phyloP scores from a whole-genome alignment of 2,329 filamentous ascomycete genomes.

The Colletotrichum destructivum region DNA sequence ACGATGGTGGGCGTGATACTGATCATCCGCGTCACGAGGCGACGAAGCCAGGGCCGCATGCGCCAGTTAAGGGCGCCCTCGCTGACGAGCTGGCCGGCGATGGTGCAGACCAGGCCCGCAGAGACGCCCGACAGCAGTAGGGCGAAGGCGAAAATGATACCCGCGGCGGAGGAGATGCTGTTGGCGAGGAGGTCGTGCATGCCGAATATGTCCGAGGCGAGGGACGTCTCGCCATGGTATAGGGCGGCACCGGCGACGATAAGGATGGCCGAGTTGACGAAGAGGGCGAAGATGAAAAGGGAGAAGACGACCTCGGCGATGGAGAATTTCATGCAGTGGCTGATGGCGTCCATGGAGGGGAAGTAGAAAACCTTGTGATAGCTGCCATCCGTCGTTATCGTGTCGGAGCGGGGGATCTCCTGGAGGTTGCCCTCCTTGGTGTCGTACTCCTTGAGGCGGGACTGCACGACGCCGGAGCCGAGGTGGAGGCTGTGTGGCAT shows the following conservation, averaged over 20 bases:
- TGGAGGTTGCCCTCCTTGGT: constrained; percentile 61
- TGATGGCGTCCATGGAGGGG: constrained; percentile 80
- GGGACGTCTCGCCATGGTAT: constrained; percentile 73
- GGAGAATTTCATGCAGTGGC: constrained; percentile 82
- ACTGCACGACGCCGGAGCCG: constrained; percentile 78
- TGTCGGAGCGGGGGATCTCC: constrained; percentile 52
- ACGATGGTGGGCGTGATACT: constrained; percentile 87
- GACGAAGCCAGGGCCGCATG: constrained; percentile 82
- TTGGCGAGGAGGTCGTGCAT: constrained; percentile 81
- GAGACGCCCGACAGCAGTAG: constrained; percentile 85
- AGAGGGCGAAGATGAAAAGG: constrained; percentile 86
- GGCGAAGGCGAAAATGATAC: constrained; percentile 87
- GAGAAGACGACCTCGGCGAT: constrained; percentile 79
- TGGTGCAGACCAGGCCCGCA: constrained; percentile 90
- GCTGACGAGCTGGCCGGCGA: constrained; percentile 89
- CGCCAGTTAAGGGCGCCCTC: constrained; percentile 86
- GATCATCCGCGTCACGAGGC: constrained; percentile 83
- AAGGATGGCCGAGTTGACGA: constrained; percentile 88
- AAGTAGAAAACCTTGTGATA: constrained; percentile 73
- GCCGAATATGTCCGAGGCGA: constrained; percentile 83
- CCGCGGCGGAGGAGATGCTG: constrained; percentile 81
- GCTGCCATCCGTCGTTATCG: constrained; percentile 50
- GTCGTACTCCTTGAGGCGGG: constrained; percentile 76
- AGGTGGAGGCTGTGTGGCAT: constrained; percentile 80
- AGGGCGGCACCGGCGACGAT: constrained; percentile 88